A percentile compares a stretch with the other conserved stretches of the same genome.
These are phyloP conservation scores for Elsinoe ampelina DNA, from an alignment of 2,329 filamentous ascomycete genomes.

Conservation along the genomic window DNA sequence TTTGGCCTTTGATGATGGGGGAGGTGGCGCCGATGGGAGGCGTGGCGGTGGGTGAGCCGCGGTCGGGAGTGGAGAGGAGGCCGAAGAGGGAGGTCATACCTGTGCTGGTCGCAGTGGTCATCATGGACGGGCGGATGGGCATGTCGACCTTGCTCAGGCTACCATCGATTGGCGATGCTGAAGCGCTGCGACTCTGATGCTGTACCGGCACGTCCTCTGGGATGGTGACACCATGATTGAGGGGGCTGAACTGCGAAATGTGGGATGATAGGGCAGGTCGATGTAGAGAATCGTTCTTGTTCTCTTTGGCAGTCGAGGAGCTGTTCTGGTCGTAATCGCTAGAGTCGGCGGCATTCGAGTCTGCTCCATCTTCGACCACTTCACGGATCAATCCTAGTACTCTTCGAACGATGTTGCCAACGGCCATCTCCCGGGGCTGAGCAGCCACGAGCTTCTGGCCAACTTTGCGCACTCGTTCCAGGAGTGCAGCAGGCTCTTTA, in stretches of 20 bases:
- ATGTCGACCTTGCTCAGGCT: background rate
- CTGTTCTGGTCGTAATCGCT: constrained; percentile 46
- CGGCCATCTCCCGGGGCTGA: constrained; percentile 81
- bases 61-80: constrained; percentile 47
- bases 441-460: constrained; percentile 71
- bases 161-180: background rate
- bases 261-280: constrained; percentile 32
- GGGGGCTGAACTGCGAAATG: constrained; percentile 40
- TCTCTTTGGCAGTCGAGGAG: constrained; percentile 15
- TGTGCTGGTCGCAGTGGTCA: constrained; percentile 40
- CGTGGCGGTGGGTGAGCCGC: constrained; percentile 37
- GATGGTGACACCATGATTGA: constrained; percentile 34
- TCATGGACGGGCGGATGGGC: constrained; percentile 4
- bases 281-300: constrained; percentile 28
- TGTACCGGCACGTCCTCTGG: constrained; percentile 15
- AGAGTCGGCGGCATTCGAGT: constrained; percentile 47
- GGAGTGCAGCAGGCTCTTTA: constrained; percentile 65
- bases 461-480: constrained; percentile 69
- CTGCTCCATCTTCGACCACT: constrained; percentile 73
- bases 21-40: constrained; percentile 37
- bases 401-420: constrained; percentile 87
- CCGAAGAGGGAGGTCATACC: constrained; percentile 30
- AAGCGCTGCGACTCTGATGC: constrained; percentile 3
- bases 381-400: constrained; percentile 86
- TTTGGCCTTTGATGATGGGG: constrained; percentile 42